Evolutionary conservation across 2,329 filamentous ascomycete species (phyloP), one percentile per base, ranked within the genome.

Genomic region (Colletotrichum sidae): DNA sequence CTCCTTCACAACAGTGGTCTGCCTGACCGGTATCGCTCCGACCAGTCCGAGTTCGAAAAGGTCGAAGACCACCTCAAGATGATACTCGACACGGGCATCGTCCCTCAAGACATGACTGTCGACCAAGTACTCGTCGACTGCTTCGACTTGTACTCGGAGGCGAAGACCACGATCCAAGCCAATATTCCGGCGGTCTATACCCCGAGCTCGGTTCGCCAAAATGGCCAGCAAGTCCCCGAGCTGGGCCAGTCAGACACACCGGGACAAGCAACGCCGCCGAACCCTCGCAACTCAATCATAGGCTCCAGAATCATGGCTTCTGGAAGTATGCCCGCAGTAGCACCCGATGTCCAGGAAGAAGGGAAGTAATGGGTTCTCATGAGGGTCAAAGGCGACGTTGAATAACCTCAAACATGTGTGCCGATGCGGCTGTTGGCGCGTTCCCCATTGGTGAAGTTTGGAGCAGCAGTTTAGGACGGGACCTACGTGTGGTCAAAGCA

Each of bases 1-100:
- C 74, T 86, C 13, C 69, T 86, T 62, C 83, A 86, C 72, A 86
- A 86, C 70, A 85, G 82, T 64, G 84, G 84, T 1, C 70, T 86
- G 15, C 84, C 84, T 2, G 82, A 85, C 65, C 75, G 83, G 8
- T 85, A 85, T 68, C 78, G 83, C 35, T 80, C 79, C 54, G 78
- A 86, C 69, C 80, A 79, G 68, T 77, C 79, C 35, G 82, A 86
- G 70, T 86, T 85, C 69, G 76, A 78, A 56, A 77, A 80, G 44
- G 75, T 86, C 35, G 83, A 86, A 68, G 82, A 85, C 63, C 77
- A 81, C 68, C 77, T 86, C 70, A 83, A 82, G 70, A 78, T 81
- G 65, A 73, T 86, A 5, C 77, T 86, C 42, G 80, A 85, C 66
- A 82, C 80, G 2, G 76, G 79, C 41, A 77, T 86, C 33, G 79